A percentile compares a stretch with the other conserved stretches of the same genome.
Conservation (phyloP, 768 basidiomycete genomes). For the Lentinula edodes region DNA sequence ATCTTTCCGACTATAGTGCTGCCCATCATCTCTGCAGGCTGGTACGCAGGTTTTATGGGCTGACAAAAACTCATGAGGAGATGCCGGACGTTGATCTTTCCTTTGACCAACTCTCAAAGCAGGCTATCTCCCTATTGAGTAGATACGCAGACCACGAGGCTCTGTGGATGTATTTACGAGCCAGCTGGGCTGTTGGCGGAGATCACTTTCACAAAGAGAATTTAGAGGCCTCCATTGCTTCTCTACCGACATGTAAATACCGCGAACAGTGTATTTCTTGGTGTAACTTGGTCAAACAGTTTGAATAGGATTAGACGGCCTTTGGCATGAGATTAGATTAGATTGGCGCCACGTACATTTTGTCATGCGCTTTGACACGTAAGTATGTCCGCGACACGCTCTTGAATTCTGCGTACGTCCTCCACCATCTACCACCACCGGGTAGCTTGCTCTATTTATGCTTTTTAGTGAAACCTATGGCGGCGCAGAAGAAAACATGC, state of each 20-base stretch:
- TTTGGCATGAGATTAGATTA: slow-evolving; percentile 1
- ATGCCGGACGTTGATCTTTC: not conserved
- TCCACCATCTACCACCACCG: not conserved
- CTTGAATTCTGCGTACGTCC: not conserved
- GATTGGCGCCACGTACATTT: not conserved
- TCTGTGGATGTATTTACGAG: slow-evolving; percentile 57
- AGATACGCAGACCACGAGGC: slow-evolving; percentile 55
- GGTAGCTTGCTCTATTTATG: slow-evolving; percentile 9
- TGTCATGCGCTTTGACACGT: not conserved
- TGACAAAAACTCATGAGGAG: not conserved
- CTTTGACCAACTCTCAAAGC: slow-evolving; percentile 22
- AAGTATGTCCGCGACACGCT: not conserved
- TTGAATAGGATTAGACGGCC: not conserved
- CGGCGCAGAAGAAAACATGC: slow-evolving; percentile 23
- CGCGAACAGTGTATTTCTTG: not conserved
- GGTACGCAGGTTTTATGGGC: slow-evolving; percentile 20
- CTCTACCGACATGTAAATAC: not conserved
- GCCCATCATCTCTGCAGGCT: slow-evolving; percentile 47
- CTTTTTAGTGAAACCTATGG: slow-evolving; percentile 1
- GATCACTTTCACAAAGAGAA: not conserved
- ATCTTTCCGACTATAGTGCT: slow-evolving; percentile 65
- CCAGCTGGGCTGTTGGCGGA: not conserved
- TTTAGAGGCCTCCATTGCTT: not conserved
- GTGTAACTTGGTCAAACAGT: not conserved
- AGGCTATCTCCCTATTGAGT: slow-evolving; percentile 43